Evolutionary conservation across 164 flowering plant genomes (phyloP).

Genomic region (Paratinospora sagittata): DNA sequence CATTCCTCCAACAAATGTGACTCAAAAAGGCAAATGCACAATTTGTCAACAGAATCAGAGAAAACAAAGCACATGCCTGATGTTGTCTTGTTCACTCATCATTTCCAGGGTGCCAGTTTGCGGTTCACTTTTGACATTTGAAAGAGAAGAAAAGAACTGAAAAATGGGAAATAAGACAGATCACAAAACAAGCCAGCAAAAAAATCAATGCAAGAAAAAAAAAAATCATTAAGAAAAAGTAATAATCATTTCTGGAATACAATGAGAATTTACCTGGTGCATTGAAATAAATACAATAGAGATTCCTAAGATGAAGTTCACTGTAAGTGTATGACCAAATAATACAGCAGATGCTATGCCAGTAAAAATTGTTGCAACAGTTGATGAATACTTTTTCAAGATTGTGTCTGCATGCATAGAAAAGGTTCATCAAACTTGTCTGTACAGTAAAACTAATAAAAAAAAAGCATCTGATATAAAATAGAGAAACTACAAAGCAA

Average conservation of each 20-base stretch:
- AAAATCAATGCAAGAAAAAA: background rate
- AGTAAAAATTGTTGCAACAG: constrained; percentile 97
- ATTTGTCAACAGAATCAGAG: constrained; percentile 1
- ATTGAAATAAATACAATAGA: constrained; percentile 96
- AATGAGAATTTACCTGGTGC: constrained; percentile 73
- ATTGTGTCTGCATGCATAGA: constrained; percentile 68
- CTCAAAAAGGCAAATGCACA: background rate
- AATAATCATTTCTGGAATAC: background rate
- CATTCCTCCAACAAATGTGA: too few species aligned
- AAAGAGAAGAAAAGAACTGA: constrained; percentile 88
- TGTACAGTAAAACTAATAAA: background rate
- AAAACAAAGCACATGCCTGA: constrained; percentile 35
- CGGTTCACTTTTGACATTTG: constrained; percentile 74
- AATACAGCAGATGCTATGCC: constrained; percentile 91
- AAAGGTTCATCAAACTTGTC: background rate
- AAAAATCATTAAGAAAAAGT: background rate
- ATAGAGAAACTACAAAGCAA: background rate
- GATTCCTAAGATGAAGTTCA: constrained; percentile 87
- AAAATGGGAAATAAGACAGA: constrained; percentile 15
- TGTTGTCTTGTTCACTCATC: constrained; percentile 39
- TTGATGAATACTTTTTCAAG: constrained; percentile 97
- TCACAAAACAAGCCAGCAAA: background rate
- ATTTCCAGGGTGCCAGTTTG: constrained; percentile 53
- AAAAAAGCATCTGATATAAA: background rate
- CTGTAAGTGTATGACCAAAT: constrained; percentile 88